Base-by-base conservation (phyloP, 176 grass and related monocot genomes). In the Avena sativa region DNA sequence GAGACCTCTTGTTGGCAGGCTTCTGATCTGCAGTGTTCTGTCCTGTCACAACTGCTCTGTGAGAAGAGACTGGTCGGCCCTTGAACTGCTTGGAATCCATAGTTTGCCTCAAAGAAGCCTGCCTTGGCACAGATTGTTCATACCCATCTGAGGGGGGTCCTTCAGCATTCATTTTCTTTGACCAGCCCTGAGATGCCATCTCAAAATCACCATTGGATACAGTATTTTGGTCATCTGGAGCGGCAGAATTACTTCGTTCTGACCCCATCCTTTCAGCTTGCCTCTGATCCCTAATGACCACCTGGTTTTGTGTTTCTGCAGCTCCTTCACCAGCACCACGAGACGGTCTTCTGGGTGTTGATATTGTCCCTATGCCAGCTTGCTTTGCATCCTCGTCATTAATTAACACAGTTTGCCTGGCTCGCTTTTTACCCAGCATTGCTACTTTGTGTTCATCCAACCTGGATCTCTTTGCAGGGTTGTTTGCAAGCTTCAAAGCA, bases 371-470 rank as follows among this genome's bases (percentile, higher is more conserved):
- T 21, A 87, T 89, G 57, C 93, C 91, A 69, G 89, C 97, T 91
- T 96, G 94, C 81, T 96, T 99, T 13, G 89, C 97, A 87, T 96
- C 94, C 40, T 99, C 94, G 58, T 96, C 92, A 66, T 96, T 94
- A 65, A 99, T 99, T 79, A 99, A 90, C 13, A 99, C 90, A 63
- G 90, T 99, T 64, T 99, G 89, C 60, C 97, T 95, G 11, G 92
- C 86, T 72, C 97, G 88, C 53, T 92, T 99, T 89, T 99, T 99
- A 80, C 97, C 97, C 49, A 99, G 74, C 97, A 96, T 99, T 76
- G 92, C 94, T 74, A 82, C 97, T 80, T 99, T 99, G 34, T 96
- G 94, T 67, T 93, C 97, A 52, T 99, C 91, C 52, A 99, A 50
- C 84, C 91, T 96, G 17, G 90, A 80, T 72, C 92, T 93, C 88